These are phyloP conservation scores for Fusarium tuaranense DNA, from an alignment of 2,329 filamentous ascomycete genomes.

Conservation along the genomic window DNA sequence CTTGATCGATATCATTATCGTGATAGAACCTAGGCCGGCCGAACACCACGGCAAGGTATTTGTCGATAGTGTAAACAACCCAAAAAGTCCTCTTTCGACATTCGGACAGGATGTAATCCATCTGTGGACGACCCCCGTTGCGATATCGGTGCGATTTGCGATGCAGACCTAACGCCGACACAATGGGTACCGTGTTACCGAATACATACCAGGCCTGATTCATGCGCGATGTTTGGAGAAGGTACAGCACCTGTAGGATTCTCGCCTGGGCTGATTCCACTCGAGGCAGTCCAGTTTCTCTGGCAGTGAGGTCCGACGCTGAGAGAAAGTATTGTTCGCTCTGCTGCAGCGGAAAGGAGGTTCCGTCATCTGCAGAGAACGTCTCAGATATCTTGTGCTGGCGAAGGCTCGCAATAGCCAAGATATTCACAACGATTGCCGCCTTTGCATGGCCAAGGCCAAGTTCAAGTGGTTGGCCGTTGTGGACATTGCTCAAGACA, in stretches of 20 bases:
- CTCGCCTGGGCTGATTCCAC: conserved; percentile 40
- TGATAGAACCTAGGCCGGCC: conserved; percentile 70
- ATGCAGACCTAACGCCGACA: conserved; percentile 36
- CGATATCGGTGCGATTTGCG: conserved; percentile 22
- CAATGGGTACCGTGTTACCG: conserved; percentile 35
- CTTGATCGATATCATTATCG: conserved; percentile 72
- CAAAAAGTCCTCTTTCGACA: conserved; percentile 69
- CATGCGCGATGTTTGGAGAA: conserved; percentile 38
- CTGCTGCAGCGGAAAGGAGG: conserved; percentile 17
- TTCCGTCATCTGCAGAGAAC: background rate
- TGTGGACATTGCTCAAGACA: conserved; percentile 52
- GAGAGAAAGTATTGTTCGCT: conserved; percentile 44
- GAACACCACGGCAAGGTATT: conserved; percentile 72
- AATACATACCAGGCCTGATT: conserved; percentile 44
- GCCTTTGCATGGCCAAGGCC: conserved; percentile 58
- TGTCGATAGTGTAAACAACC: conserved; percentile 71
- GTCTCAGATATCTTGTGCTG: conserved; percentile 51
- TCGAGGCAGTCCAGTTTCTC: conserved; percentile 41
- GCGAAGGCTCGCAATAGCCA: conserved; percentile 61
- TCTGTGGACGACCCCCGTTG: background rate
- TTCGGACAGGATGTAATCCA: conserved; percentile 59
- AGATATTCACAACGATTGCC: conserved; percentile 59
- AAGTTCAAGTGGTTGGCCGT: conserved; percentile 50
- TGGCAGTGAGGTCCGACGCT: conserved; percentile 33
- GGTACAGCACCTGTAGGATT: conserved; percentile 38